A percentile compares a stretch with the other conserved stretches of the same genome.
Conservation (phyloP, 2,329 filamentous ascomycete species). For the Colletotrichum higginsianum region DNA sequence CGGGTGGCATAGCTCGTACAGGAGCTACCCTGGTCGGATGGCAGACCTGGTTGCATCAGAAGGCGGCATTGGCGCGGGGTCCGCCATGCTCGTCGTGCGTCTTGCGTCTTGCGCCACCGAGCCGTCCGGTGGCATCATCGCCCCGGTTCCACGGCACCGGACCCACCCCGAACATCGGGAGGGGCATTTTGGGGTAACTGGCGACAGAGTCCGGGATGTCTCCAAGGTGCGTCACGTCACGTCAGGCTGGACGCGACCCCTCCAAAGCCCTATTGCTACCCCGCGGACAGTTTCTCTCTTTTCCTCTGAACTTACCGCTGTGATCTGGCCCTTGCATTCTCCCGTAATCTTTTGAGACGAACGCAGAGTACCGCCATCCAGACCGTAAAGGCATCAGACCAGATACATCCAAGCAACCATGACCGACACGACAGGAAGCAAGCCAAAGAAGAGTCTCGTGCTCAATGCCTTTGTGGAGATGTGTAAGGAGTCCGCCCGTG, state of each 20-base stretch:
- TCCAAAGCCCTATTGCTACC: conserved; percentile 13
- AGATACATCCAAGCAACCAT: conserved; percentile 10
- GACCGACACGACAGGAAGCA: conserved; percentile 29
- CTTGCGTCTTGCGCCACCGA: conserved; percentile 39
- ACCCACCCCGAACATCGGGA: conserved; percentile 42
- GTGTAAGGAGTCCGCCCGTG: conserved; percentile 47
- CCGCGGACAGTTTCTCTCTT: not conserved
- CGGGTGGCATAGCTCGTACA: not conserved
- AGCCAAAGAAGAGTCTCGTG: conserved; percentile 56
- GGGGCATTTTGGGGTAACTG: conserved; percentile 28
- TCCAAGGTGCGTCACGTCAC: conserved; percentile 11
- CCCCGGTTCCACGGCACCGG: conserved; percentile 39
- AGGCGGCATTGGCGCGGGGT: conserved; percentile 8
- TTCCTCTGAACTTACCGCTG: not conserved
- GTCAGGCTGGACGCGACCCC: conserved; percentile 1
- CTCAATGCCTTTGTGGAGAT: conserved; percentile 61
- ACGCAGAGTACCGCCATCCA: not conserved
- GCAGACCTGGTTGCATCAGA: not conserved
- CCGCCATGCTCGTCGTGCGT: conserved; percentile 16
- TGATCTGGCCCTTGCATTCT: not conserved
- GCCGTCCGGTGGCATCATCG: conserved; percentile 42
- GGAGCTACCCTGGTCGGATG: conserved; percentile 14
- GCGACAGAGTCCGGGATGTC: conserved; percentile 19
- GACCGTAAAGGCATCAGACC: not conserved
- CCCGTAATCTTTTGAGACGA: not conserved